Base-by-base conservation (phyloP, 192 early-diverging fungal genomes). In the Backusella westeae region DNA sequence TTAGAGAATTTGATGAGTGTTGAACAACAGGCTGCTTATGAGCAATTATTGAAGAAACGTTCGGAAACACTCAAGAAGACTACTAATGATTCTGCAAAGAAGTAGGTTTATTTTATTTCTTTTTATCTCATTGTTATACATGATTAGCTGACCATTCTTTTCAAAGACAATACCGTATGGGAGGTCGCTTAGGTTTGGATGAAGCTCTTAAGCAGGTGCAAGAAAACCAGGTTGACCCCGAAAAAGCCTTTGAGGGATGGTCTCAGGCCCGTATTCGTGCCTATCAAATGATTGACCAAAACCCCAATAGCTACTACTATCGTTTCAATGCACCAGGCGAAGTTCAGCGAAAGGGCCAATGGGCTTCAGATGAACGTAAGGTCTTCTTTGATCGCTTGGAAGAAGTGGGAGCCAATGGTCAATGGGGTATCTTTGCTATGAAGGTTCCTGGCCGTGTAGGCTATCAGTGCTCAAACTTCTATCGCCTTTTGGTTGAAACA, bases 391-490 rank as follows among this genome's bases (percentile, higher is more conserved):
- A 91, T 63, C 87, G 96, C 32, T 81, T 98, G 75, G 82, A 86
- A 46, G 96, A 97, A 79, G 87, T 96, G 34, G 97, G 97, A 6
- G 95, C 95, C 26, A 95, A 96, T 77, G 96, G 97, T 10, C 96
- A 98, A 81, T 98, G 97, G 96, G 96, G 97, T 34, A 91, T 97
- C 52, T 98, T 98, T 82, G 96, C 95, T 32, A 96, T 96, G 92
- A 88, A 93, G 6, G 94, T 98, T 44, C 96, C 97, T 14, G 97
- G 97, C 32, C 90, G 97, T 59, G 97, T 98, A 42, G 97, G 97
- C 14, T 98, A 98, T 81, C 97, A 95, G 92, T 98, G 97, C 81
- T 96, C 97, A 32, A 98, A 97, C 85, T 98, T 96, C 84, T 98
- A 98, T 83, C 91, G 97, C 35, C 84, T 93, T 53, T 85, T 98